Conservation (phyloP, 768 basidiomycete species). For the Lentinula raphanica region DNA sequence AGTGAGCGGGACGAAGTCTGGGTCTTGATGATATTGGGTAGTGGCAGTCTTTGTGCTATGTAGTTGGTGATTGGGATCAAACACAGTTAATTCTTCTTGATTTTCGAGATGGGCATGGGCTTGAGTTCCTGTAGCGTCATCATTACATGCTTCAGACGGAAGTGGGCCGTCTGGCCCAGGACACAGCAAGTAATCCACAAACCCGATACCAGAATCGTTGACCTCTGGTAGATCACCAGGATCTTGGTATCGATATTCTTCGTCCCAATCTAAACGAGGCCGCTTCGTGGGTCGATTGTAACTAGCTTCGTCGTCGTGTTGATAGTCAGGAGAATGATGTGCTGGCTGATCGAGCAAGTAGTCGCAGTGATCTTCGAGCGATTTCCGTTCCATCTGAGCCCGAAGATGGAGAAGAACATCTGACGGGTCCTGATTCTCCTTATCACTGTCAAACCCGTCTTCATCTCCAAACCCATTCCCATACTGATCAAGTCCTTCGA, state of each 20-base stretch:
- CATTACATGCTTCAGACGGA: too few species aligned
- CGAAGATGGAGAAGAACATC: neutral
- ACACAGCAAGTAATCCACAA: slow-evolving; percentile 1
- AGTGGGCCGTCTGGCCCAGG: neutral
- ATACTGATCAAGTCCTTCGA: neutral
- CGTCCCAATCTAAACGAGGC: slow-evolving; percentile 10
- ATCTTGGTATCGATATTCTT: neutral
- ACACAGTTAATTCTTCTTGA: too few species aligned
- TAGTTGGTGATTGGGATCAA: too few species aligned
- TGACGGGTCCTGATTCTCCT: neutral
- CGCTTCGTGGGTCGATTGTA: slow-evolving; percentile 9
- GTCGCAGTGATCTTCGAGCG: neutral
- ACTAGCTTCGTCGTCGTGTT: neutral
- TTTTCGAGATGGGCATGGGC: too few species aligned
- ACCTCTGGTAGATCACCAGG: neutral
- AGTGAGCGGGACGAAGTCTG: slow-evolving; percentile 15
- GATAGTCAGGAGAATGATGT: neutral
- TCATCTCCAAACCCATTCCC: slow-evolving; percentile 2
- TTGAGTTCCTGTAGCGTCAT: too few species aligned
- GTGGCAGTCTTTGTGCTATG: neutral
- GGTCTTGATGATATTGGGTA: slow-evolving; percentile 3
- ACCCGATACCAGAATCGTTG: slow-evolving; percentile 20
- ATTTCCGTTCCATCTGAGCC: neutral
- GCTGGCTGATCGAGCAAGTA: neutral
- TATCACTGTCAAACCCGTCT: neutral